Evolutionary conservation across 2,329 filamentous ascomycete genomes (phyloP).

Genomic region (Atkinsonella hypoxylon): DNA sequence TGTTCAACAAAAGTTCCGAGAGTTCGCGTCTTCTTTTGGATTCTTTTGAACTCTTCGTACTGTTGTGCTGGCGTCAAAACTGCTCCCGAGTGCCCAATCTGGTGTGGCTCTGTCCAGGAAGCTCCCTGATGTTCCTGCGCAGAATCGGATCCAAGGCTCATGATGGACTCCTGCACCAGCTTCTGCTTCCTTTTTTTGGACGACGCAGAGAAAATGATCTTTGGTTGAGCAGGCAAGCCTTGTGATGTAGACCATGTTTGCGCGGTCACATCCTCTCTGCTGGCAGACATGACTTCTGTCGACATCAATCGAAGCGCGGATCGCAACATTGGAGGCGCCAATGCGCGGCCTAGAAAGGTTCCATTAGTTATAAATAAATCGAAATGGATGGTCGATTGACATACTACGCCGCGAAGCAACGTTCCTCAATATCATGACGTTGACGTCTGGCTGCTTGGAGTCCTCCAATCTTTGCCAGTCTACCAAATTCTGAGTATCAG

Average conservation of each 20-base stretch:
- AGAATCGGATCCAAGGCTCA: conserved; percentile 23
- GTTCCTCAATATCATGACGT: conserved; percentile 45
- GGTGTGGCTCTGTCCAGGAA: conserved; percentile 21
- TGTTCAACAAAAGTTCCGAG: conserved; percentile 37
- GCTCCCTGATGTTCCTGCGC: conserved; percentile 20
- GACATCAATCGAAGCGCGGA: conserved; percentile 21
- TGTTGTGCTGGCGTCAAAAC: conserved; percentile 27
- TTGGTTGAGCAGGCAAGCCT: conserved; percentile 11
- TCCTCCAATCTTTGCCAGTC: neutral
- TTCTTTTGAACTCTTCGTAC: conserved; percentile 24
- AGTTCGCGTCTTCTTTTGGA: conserved; percentile 30
- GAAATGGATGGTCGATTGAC: conserved; percentile 12
- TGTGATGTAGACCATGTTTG: conserved; percentile 14
- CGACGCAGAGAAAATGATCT: conserved; percentile 9
- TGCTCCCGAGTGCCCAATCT: conserved; percentile 21
- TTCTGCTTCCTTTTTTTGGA: conserved; percentile 24
- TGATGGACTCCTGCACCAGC: conserved; percentile 19
- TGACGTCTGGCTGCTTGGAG: neutral
- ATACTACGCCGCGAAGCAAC: conserved; percentile 42
- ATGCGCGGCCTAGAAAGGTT: conserved; percentile 25
- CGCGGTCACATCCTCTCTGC: conserved; percentile 2
- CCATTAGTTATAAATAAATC: neutral
- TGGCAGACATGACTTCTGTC: conserved; percentile 15
- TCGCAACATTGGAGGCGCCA: conserved; percentile 32
- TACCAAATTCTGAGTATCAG: neutral